A percentile compares a stretch with the other conserved stretches of the same genome.
These are phyloP conservation scores for Kluyveromyces aestuarii DNA, from an alignment of 805 yeast species.

Conservation along the genomic window DNA sequence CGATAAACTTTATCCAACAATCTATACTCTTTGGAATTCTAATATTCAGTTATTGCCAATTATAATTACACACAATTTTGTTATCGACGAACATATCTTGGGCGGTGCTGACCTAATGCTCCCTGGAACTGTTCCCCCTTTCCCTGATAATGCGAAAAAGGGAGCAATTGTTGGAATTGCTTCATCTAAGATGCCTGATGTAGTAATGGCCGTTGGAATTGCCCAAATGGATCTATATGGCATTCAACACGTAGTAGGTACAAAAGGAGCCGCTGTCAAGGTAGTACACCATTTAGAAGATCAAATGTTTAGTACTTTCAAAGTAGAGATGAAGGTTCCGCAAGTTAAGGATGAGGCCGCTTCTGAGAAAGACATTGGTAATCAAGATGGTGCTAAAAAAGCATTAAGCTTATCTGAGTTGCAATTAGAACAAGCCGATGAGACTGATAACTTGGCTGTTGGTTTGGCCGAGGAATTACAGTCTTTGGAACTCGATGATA, in stretches of 20 bases:
- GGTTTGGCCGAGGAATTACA: slow-evolving; percentile 32
- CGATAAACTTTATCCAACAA: slow-evolving; percentile 51
- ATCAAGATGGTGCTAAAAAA: neutral
- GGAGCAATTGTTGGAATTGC: slow-evolving; percentile 70
- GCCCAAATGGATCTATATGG: slow-evolving; percentile 41
- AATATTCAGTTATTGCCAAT: slow-evolving; percentile 55
- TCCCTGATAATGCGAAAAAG: slow-evolving; percentile 37
- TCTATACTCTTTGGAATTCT: slow-evolving; percentile 61
- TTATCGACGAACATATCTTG: slow-evolving; percentile 48
- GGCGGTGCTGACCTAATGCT: slow-evolving; percentile 80
- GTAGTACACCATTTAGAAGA: slow-evolving; percentile 65
- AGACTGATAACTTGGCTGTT: slow-evolving; percentile 5
- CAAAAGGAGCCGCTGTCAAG: slow-evolving; percentile 70
- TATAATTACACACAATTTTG: slow-evolving; percentile 64
- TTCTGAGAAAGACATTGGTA: neutral
- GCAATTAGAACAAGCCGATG: slow-evolving; percentile 1
- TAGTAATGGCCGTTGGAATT: slow-evolving; percentile 63
- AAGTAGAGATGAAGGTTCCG: slow-evolving; percentile 39
- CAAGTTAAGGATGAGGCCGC: slow-evolving; percentile 16
- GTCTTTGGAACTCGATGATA: slow-evolving; percentile 46
- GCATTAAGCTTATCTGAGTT: neutral
- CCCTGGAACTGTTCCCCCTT: slow-evolving; percentile 56
- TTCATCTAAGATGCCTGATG: slow-evolving; percentile 47
- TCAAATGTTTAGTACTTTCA: slow-evolving; percentile 44
- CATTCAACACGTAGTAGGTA: slow-evolving; percentile 43